These are phyloP conservation scores for Metschnikowia gelsemii DNA, from an alignment of 805 yeast species.

Conservation along the genomic window DNA sequence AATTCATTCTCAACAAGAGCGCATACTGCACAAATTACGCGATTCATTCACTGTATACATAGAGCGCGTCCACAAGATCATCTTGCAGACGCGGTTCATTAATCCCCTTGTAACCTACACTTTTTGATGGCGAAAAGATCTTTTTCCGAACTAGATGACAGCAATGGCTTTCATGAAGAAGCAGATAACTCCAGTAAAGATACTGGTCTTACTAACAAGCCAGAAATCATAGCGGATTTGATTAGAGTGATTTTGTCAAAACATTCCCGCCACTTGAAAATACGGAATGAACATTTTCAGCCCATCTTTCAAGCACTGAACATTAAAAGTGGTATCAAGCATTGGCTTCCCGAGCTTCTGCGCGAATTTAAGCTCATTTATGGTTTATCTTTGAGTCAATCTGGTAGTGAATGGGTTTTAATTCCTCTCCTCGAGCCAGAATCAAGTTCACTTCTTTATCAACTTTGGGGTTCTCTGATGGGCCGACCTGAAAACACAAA, in stretches of 20 bases:
- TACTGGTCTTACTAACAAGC: not conserved
- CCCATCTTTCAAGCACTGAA: conserved; percentile 14
- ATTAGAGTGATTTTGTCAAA: conserved; percentile 16
- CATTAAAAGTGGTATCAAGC: conserved; percentile 23
- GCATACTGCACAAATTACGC: too few species aligned
- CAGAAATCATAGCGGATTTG: conserved; percentile 10
- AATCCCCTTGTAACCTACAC: too few species aligned
- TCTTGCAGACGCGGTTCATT: too few species aligned
- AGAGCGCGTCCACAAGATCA: too few species aligned
- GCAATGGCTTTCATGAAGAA: not conserved
- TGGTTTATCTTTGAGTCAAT: conserved; percentile 26
- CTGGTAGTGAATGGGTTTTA: conserved; percentile 22
- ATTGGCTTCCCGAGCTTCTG: conserved; percentile 22
- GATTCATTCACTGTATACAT: too few species aligned
- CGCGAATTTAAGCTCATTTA: conserved; percentile 24
- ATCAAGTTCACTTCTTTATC: conserved; percentile 26
- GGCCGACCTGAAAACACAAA: conserved; percentile 1
- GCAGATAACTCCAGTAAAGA: not conserved
- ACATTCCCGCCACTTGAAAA: conserved; percentile 13
- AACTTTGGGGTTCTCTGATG: conserved; percentile 23
- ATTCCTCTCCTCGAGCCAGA: conserved; percentile 22
- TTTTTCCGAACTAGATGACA: conserved; percentile 3
- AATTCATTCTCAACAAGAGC: too few species aligned
- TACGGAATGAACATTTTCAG: conserved; percentile 17
- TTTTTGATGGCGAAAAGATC: conserved; percentile 5